phyloP scores from a whole-genome alignment of 1,139 yeast genomes.

The Sugiyamaella sp. region DNA sequence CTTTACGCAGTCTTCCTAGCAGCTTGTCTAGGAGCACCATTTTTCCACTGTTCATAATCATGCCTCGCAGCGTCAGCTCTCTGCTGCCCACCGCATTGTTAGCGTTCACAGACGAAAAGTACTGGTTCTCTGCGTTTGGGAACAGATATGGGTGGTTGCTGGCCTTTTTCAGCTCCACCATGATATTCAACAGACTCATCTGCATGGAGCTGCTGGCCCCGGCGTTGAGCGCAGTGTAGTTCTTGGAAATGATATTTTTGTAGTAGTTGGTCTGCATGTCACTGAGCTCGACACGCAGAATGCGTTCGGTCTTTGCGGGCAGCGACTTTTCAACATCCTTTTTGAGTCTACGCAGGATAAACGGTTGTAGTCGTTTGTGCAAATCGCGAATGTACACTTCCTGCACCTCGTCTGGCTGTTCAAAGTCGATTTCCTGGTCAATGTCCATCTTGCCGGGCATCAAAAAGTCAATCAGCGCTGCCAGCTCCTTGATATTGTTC shows the following conservation, averaged over 20 bases:
- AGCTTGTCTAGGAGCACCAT: slow-evolving; percentile 94
- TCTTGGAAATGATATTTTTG: slow-evolving; percentile 87
- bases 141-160: slow-evolving; percentile 95
- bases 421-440: slow-evolving; percentile 94
- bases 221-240: slow-evolving; percentile 86
- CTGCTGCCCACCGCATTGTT: slow-evolving; percentile 43
- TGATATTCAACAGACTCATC: slow-evolving; percentile 81
- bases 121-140: slow-evolving; percentile 89
- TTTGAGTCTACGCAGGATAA: slow-evolving; percentile 86
- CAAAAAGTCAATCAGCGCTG: slow-evolving; percentile 90
- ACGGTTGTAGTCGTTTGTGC: slow-evolving; percentile 85
- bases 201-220: slow-evolving; percentile 78
- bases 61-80: slow-evolving; percentile 81
- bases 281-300: slow-evolving; percentile 89
- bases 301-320: slow-evolving; percentile 94
- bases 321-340: slow-evolving; percentile 96
- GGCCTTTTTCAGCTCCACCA: slow-evolving; percentile 96
- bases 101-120: slow-evolving; percentile 57
- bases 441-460: slow-evolving; percentile 93
- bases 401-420: slow-evolving; percentile 81
- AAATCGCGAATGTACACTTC: slow-evolving; percentile 85
- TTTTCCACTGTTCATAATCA: slow-evolving; percentile 97
- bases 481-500: slow-evolving; percentile 91
- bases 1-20: slow-evolving; percentile 78
- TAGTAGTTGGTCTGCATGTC: slow-evolving; percentile 95